A percentile compares a stretch with the other conserved stretches of the same genome.
Conservation (phyloP, 2,329 filamentous ascomycete species). For the Pseudopithomyces maydicus region DNA sequence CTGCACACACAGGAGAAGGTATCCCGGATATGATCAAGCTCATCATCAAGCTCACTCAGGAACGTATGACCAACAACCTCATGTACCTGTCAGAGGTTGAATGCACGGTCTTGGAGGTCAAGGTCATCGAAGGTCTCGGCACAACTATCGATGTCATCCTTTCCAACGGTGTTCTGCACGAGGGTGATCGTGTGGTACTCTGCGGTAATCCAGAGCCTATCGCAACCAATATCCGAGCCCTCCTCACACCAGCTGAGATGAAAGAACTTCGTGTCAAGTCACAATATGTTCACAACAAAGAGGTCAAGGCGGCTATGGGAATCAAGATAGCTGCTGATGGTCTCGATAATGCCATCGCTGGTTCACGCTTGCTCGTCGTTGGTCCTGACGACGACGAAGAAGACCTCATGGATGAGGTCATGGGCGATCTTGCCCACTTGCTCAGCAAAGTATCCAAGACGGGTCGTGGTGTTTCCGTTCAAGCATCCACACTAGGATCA, state of each 20-base stretch:
- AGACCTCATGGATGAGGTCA: slow-evolving; percentile 94
- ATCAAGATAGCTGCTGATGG: slow-evolving; percentile 98
- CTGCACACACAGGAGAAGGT: slow-evolving; percentile 98
- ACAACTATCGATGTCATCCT: slow-evolving; percentile 98
- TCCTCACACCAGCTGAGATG: slow-evolving; percentile 89
- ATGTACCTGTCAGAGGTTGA: slow-evolving; percentile 99
- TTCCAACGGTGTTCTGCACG: slow-evolving; percentile 90
- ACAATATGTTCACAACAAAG: slow-evolving; percentile 97
- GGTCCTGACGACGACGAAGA: slow-evolving; percentile 96
- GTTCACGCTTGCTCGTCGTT: slow-evolving; percentile 91
- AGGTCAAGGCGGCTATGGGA: slow-evolving; percentile 97
- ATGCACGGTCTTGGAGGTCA: slow-evolving; percentile 97
- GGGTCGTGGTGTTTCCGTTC: slow-evolving; percentile 92
- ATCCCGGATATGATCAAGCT: slow-evolving; percentile 99
- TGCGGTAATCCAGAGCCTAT: slow-evolving; percentile 98
- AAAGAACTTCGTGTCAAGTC: slow-evolving; percentile 96
- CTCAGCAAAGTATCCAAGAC: slow-evolving; percentile 91
- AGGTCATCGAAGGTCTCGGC: slow-evolving; percentile 97
- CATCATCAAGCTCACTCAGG: slow-evolving; percentile 87
- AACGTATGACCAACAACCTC: slow-evolving; percentile 93
- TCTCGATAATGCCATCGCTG: slow-evolving; percentile 93
- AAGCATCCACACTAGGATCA: slow-evolving; percentile 95
- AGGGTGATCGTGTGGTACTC: slow-evolving; percentile 92
- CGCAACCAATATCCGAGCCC: slow-evolving; percentile 89
- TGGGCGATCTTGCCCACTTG: slow-evolving; percentile 88